A percentile compares a stretch with the other conserved stretches of the same genome.
Conservation (phyloP, 306 rosid species). For the Vigna nakashimae region DNA sequence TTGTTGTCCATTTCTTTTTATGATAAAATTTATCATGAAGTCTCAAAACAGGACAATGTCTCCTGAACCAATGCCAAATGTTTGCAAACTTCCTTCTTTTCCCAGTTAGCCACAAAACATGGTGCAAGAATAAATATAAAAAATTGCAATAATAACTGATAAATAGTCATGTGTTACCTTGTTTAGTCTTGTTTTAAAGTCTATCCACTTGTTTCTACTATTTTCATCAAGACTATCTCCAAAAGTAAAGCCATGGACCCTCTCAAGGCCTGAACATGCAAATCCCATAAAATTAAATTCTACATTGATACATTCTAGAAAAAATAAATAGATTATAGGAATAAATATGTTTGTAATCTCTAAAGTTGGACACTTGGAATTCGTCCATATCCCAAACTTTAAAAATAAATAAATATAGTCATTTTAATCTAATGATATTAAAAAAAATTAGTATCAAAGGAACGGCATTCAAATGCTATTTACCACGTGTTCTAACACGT, state of each 20-base stretch:
- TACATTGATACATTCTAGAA: constrained; percentile 1
- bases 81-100: not conserved
- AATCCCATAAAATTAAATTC: constrained; percentile 32
- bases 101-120: not conserved
- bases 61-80: constrained; percentile 4
- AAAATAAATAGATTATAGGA: not conserved
- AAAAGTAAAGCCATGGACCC: constrained; percentile 88
- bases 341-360: no score
- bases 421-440: no score
- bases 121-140: not conserved
- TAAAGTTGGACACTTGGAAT: no score
- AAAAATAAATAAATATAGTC: no score
- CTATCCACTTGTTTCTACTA: constrained; percentile 78
- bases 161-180: constrained; percentile 62
- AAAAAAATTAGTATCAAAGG: no score
- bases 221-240: constrained; percentile 89
- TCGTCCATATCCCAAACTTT: no score
- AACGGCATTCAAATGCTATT: no score
- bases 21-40: not conserved
- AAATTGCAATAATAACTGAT: not conserved
- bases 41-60: not conserved
- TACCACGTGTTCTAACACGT: no score
- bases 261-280: constrained; percentile 74
- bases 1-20: not conserved
- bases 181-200: constrained; percentile 64